Evolutionary conservation across 2,329 filamentous ascomycete species (phyloP).

Genomic region (Aureobasidium mangrovei): DNA sequence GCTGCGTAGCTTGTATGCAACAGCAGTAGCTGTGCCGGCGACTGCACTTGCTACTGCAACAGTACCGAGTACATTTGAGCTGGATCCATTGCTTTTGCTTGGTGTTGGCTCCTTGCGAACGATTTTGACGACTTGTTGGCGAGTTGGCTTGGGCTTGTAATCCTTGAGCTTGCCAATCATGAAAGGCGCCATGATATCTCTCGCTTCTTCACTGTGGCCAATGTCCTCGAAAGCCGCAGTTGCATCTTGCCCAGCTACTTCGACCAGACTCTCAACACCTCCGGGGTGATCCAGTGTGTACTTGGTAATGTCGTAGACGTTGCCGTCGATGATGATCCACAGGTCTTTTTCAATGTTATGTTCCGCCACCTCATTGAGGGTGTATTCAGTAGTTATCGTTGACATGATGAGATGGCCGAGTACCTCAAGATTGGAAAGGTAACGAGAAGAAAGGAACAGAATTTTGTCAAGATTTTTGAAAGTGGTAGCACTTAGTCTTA

Average conservation of each 20-base stretch:
- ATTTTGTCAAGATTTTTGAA: too few relatives aligned
- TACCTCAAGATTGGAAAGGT: not conserved
- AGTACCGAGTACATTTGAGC: not conserved
- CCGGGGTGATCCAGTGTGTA: slow-evolving; percentile 96
- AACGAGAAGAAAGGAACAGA: not conserved
- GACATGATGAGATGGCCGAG: too few relatives aligned
- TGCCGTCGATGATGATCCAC: slow-evolving; percentile 96
- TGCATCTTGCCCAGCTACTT: slow-evolving; percentile 92
- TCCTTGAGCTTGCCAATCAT: slow-evolving; percentile 30
- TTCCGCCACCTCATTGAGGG: slow-evolving; percentile 85
- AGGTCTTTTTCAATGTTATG: slow-evolving; percentile 94
- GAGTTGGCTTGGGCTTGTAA: not conserved
- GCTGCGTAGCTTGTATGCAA: not conserved
- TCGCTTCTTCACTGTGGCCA: slow-evolving; percentile 45
- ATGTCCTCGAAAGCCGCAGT: slow-evolving; percentile 86
- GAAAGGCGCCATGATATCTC: slow-evolving; percentile 33
- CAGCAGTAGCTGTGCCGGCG: not conserved
- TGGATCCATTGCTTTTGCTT: not conserved
- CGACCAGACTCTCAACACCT: slow-evolving; percentile 86
- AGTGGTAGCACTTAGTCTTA: not conserved
- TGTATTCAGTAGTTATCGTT: slow-evolving; percentile 37
- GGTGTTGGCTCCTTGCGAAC: slow-evolving; percentile 16
- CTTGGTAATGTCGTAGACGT: slow-evolving; percentile 79
- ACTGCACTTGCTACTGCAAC: not conserved
- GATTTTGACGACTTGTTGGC: slow-evolving; percentile 13